Conservation (phyloP, 2,329 filamentous ascomycete genomes). For the Setomelanomma holmii region DNA sequence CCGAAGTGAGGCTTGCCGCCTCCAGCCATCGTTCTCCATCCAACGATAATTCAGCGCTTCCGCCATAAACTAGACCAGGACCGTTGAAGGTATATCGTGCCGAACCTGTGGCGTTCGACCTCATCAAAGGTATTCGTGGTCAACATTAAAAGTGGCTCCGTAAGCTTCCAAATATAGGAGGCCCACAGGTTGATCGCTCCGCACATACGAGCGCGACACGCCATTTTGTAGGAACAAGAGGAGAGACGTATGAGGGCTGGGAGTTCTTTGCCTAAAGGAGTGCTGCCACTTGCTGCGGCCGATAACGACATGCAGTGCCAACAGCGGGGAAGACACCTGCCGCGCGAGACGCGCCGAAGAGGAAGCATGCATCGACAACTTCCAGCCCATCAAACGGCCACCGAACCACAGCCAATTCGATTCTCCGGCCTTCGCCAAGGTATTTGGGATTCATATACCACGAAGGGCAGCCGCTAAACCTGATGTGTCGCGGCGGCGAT, state of each 20-base stretch:
- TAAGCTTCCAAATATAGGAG: neutral
- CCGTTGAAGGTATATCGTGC: neutral
- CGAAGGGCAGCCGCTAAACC: conserved; percentile 37
- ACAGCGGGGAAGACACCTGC: conserved; percentile 11
- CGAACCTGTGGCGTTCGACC: neutral
- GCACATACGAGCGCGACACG: neutral
- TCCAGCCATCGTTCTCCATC: neutral
- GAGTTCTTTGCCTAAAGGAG: conserved; percentile 7
- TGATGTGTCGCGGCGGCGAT: conserved; percentile 25
- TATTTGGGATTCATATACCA: conserved; percentile 41
- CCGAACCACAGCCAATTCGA: conserved; percentile 12
- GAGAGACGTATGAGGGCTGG: neutral
- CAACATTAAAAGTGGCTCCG: neutral
- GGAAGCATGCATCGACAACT: conserved; percentile 9
- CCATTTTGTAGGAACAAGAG: neutral
- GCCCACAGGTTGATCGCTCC: neutral
- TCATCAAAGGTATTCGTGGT: neutral
- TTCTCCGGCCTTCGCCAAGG: conserved; percentile 21
- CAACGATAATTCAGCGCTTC: neutral
- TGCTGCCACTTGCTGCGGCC: neutral
- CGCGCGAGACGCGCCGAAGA: conserved; percentile 16
- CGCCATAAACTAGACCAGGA: neutral
- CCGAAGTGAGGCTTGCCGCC: neutral
- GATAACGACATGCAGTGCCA: conserved; percentile 8
- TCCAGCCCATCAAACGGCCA: conserved; percentile 11